phyloP scores from a whole-genome alignment of 176 grass and related monocot genomes.

The Oryza rufipogon region DNA sequence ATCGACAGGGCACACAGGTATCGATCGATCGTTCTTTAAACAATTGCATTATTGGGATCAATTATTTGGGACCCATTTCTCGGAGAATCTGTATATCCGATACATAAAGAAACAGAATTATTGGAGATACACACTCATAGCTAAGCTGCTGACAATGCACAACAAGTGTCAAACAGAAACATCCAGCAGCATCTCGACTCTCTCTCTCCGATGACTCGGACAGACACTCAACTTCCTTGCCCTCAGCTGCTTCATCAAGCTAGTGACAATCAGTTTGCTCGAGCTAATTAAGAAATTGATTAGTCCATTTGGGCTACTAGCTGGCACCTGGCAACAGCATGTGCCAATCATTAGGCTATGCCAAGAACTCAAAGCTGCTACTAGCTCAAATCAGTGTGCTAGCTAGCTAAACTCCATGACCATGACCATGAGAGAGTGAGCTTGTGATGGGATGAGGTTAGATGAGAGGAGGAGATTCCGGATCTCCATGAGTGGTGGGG shows the following conservation, averaged over 20 bases:
- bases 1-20: background rate
- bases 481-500: background rate
- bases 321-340: conserved; percentile 29
- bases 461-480: background rate
- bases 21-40: background rate
- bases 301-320: background rate
- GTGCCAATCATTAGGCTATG: background rate
- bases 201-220: background rate
- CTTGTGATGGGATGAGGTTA: background rate
- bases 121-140: conserved; percentile 20
- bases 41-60: conserved; percentile 41
- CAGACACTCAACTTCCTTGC: background rate
- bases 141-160: background rate
- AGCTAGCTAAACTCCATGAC: too few relatives aligned
- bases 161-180: background rate
- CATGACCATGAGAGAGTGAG: background rate
- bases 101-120: conserved; percentile 30
- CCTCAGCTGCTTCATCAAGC: background rate
- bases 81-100: background rate
- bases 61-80: background rate
- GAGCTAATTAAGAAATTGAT: background rate
- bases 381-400: background rate
- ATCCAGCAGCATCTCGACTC: background rate
- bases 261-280: background rate
- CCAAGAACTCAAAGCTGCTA: background rate